Conservation (phyloP, 371 early-diverging fungal species). For the Mortierella sp. region DNA sequence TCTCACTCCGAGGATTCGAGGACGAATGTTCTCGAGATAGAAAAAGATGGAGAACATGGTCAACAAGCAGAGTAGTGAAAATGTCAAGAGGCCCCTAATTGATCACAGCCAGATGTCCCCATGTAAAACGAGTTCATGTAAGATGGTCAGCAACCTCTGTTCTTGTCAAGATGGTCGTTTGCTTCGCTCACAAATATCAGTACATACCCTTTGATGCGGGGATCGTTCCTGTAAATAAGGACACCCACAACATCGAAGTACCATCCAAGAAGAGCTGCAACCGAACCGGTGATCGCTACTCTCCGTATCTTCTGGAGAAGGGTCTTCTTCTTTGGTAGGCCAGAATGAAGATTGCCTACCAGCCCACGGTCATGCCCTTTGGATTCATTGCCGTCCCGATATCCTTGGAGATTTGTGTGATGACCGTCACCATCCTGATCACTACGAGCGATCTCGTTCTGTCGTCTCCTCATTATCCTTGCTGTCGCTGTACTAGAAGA, state of each 20-base stretch:
- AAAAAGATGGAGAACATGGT: constrained; percentile 46
- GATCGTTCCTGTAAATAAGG: constrained; percentile 36
- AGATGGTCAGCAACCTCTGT: no score
- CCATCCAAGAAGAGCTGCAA: constrained; percentile 31
- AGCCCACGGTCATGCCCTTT: constrained; percentile 2
- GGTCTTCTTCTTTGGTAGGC: constrained; percentile 15
- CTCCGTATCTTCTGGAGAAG: constrained; percentile 26
- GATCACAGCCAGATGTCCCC: no score
- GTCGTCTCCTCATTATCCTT: constrained; percentile 39
- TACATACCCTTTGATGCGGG: constrained; percentile 49
- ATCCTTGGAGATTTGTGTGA: constrained; percentile 32
- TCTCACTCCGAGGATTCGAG: constrained; percentile 25
- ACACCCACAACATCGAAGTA: constrained; percentile 41
- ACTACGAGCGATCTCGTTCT: constrained; percentile 12
- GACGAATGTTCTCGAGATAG: constrained; percentile 49
- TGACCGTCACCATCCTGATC: constrained; percentile 46
- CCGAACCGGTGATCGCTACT: constrained; percentile 20
- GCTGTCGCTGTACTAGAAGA: constrained; percentile 18
- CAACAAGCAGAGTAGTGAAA: constrained; percentile 39
- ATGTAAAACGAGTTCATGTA: no score
- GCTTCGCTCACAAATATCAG: no score
- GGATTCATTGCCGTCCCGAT: constrained; percentile 15
- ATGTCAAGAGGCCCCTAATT: constrained; percentile 30
- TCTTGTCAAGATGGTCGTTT: no score
- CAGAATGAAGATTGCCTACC: constrained; percentile 4